Percentiles rank a stretch among this genome's conserved stretches.
phyloP scores from a whole-genome alignment of 2,329 filamentous ascomycete species.

The Fusarium ramigenum region DNA sequence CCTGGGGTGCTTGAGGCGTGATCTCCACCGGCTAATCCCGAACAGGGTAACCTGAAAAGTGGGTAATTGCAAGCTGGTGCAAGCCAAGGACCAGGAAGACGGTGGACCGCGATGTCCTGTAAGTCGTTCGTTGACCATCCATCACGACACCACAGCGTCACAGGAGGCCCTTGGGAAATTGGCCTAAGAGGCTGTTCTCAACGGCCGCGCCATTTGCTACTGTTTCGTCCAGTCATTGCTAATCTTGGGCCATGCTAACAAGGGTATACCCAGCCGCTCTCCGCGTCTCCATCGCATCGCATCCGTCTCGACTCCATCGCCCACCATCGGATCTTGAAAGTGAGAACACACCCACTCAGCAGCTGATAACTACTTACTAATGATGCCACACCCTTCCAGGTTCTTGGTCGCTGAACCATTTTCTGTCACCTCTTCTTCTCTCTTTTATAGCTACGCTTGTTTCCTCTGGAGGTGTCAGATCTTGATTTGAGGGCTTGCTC shows the following conservation, averaged over 20 bases:
- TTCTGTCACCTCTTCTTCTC: slow-evolving; percentile 7
- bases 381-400: slow-evolving; percentile 28
- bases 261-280: slow-evolving; percentile 34
- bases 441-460: slow-evolving; percentile 11
- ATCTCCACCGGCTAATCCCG: slow-evolving; percentile 22
- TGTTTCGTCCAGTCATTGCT: slow-evolving; percentile 37
- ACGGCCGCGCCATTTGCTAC: slow-evolving; percentile 36
- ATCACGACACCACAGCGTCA: slow-evolving; percentile 40
- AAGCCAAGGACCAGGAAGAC: slow-evolving; percentile 21
- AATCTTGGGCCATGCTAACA: slow-evolving; percentile 22
- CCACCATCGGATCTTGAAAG: slow-evolving; percentile 37
- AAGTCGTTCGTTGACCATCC: slow-evolving; percentile 37
- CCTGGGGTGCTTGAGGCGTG: slow-evolving; percentile 2
- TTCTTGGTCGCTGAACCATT: slow-evolving; percentile 7
- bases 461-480: slow-evolving; percentile 7
- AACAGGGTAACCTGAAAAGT: slow-evolving; percentile 25
- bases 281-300: slow-evolving; percentile 32
- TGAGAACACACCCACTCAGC: slow-evolving; percentile 19
- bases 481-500: slow-evolving; percentile 18
- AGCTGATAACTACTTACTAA: slow-evolving; percentile 18
- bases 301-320: slow-evolving; percentile 16
- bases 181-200: slow-evolving; percentile 31
- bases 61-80: slow-evolving; percentile 3
- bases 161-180: slow-evolving; percentile 42
- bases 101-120: slow-evolving; percentile 34